A percentile compares a stretch with the other conserved stretches of the same genome.
These are phyloP conservation scores for Mortierella sp. DNA, from an alignment of 371 early-diverging fungal genomes.

Conservation along the genomic window DNA sequence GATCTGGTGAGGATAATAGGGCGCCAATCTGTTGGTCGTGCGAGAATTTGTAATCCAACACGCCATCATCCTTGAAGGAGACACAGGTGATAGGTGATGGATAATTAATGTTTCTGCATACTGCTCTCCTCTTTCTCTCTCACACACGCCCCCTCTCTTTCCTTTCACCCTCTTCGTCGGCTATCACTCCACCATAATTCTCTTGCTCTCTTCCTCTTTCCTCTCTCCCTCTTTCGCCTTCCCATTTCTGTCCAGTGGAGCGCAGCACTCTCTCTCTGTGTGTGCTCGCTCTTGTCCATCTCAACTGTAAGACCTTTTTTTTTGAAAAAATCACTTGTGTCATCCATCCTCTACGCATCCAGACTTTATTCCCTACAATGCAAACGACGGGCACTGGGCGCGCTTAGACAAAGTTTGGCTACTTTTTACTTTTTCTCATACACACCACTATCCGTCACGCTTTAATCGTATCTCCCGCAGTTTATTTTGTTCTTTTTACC, in stretches of 20 bases:
- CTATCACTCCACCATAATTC: background rate
- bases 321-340: background rate
- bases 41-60: conserved; percentile 9
- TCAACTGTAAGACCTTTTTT: conserved; percentile 14
- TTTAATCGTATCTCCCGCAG: background rate
- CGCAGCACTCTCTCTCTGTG: background rate
- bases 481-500: background rate
- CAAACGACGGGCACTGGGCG: background rate
- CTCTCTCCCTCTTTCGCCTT: background rate
- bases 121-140: background rate
- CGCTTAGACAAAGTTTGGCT: background rate
- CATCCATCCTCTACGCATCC: background rate
- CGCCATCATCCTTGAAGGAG: background rate
- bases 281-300: conserved; percentile 9
- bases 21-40: background rate
- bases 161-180: background rate
- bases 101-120: background rate
- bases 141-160: conserved; percentile 5
- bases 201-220: conserved; percentile 4
- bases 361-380: no score
- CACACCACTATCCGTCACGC: background rate
- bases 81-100: background rate
- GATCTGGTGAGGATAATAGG: background rate
- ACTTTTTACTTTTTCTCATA: background rate
- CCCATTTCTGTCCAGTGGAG: conserved; percentile 4